phyloP scores from a whole-genome alignment of 208 protist species.

The Trypanosoma melophagium region DNA sequence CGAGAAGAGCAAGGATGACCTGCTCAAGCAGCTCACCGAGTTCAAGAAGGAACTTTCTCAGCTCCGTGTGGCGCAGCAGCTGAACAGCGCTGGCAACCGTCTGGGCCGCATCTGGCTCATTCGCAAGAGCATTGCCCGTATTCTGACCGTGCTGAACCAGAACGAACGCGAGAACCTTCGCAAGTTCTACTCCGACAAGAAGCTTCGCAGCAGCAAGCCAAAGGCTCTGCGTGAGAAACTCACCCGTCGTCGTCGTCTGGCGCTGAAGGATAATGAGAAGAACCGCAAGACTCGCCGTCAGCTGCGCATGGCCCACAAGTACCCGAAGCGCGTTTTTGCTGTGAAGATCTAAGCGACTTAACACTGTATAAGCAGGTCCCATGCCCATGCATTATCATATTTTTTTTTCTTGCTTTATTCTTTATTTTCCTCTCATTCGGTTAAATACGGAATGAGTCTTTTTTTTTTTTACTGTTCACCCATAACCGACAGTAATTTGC shows the following conservation, averaged over 20 bases:
- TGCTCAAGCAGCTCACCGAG: constrained; percentile 95
- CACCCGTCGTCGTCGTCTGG: constrained; percentile 85
- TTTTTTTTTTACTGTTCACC: no score
- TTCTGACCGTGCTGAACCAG: constrained; percentile 97
- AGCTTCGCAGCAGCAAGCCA: constrained; percentile 74
- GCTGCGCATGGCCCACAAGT: constrained; percentile 73
- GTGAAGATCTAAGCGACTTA: constrained; percentile 88
- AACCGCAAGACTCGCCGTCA: constrained; percentile 87
- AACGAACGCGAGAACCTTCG: constrained; percentile 91
- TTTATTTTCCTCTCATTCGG: no score
- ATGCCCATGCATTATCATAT: not conserved
- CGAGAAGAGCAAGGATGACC: constrained; percentile 95
- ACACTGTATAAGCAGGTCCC: no score
- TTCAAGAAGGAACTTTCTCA: constrained; percentile 97
- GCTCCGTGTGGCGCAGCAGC: constrained; percentile 96
- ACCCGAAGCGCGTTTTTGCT: constrained; percentile 87
- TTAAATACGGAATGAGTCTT: no score
- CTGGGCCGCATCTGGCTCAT: constrained; percentile 95
- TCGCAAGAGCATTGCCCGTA: constrained; percentile 96
- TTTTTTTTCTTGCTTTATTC: constrained; percentile 10
- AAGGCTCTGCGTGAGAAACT: constrained; percentile 85
- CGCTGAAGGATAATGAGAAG: constrained; percentile 87
- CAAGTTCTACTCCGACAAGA: constrained; percentile 94
- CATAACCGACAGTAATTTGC: no score
- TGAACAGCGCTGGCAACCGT: constrained; percentile 87